Evolutionary conservation across 768 basidiomycete species (phyloP).

Genomic region (Boletus bicolor): DNA sequence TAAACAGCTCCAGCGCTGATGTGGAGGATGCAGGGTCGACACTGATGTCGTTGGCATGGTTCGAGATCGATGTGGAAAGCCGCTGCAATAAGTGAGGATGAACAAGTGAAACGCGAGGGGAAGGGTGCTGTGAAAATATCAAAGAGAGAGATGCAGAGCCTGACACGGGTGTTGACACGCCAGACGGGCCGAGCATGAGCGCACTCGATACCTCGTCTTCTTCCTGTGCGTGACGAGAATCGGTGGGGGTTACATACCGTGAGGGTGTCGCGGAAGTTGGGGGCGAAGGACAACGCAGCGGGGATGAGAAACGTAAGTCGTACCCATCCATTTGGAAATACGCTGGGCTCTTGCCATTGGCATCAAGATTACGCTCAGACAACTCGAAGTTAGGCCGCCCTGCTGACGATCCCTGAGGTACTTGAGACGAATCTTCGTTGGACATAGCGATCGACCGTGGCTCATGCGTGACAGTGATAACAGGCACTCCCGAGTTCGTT

Average conservation of each 20-base stretch:
- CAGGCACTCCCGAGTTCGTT: background rate
- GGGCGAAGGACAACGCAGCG: background rate
- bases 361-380: background rate
- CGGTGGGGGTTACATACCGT: conserved; percentile 12
- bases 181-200: conserved; percentile 16
- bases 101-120: conserved; percentile 2
- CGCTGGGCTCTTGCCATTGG: background rate
- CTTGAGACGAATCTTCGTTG: background rate
- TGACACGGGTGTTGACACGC: conserved; percentile 7
- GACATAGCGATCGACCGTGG: background rate
- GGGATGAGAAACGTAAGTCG: conserved; percentile 1
- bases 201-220: conserved; percentile 23
- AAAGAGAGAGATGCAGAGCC: background rate
- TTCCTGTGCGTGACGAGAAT: conserved; percentile 7
- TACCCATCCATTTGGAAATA: background rate
- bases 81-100: background rate
- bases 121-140: background rate
- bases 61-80: background rate
- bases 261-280: background rate
- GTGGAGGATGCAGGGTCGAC: background rate
- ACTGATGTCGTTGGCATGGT: background rate
- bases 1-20: background rate
- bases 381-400: background rate
- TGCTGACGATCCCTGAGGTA: background rate
- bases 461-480: background rate